Base-by-base conservation (phyloP, 768 basidiomycete genomes). In the Leccinum rimulosum region DNA sequence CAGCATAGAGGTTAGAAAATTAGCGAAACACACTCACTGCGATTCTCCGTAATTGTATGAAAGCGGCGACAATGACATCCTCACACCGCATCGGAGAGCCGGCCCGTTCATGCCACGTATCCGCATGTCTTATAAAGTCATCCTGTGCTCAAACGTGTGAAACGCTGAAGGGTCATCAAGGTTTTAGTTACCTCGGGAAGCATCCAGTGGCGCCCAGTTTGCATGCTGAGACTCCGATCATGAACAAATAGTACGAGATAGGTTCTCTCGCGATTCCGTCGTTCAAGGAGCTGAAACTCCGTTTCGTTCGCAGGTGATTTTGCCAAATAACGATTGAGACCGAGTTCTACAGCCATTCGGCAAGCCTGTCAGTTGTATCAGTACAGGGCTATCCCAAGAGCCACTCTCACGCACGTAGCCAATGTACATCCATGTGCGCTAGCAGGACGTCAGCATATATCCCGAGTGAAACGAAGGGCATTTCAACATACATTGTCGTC, bases 171-270 rank as follows among this genome's bases (percentile, higher is more conserved):
- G 27, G n/a, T 55, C 19, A 43, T 55, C 28, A 59, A 14, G 49
- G 51, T 49, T 19, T 25, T 52, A 61, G 22, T 36, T 62, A 80
- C 80, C 76, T 93, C 91, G 9, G 88, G 89, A 19, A 94, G 80
- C 92, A 93, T 93, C 90, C 90, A 93, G 60, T 84, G 85, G 47
- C 88, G 80, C 51, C 91, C 92, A 2, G 91, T 93, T 72, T 93
- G 91, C 73, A 88, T 92, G 74, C 87, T 89, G 50, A 93, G 79
- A 67, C 88, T 90, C 55, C 91, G 86, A 72, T 94, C 91, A 66
- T 94, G 92, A 47, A 91, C 86, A 66, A 89, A 94, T 14, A 94
- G 74, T 14, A 94, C 90, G 51, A 94, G 83, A 71, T 91, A 93
- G 2, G 91, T 92, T 60, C 91, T 83, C 74, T 94, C 92, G 62